Evolutionary conservation across 2,329 filamentous ascomycete genomes (phyloP).

Genomic region (Penicillium sp.): DNA sequence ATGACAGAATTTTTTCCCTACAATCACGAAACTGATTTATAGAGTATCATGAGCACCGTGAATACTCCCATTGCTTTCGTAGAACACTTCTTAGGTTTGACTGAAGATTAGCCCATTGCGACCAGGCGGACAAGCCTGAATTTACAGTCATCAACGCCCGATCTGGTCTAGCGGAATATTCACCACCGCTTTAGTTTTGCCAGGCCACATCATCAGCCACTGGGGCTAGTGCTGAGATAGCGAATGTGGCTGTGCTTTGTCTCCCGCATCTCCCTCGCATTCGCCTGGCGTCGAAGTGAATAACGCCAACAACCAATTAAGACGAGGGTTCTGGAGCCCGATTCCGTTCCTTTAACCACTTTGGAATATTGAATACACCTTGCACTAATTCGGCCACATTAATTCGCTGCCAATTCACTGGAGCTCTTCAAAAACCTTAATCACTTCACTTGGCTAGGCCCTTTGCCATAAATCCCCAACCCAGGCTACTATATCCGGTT

Average conservation of each 20-base stretch:
- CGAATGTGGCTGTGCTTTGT: conserved; percentile 4
- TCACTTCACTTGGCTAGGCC: background rate
- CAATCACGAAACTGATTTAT: background rate
- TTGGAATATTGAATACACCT: no score
- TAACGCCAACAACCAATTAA: background rate
- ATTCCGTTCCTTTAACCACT: background rate
- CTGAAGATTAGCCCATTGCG: no score
- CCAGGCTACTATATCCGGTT: background rate
- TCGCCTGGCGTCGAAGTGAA: background rate
- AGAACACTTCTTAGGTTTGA: no score
- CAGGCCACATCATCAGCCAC: background rate
- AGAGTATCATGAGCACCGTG: background rate
- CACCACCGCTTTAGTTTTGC: background rate
- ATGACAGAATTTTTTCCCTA: background rate
- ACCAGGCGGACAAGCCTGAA: background rate
- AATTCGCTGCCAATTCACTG: background rate
- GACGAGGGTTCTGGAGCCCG: background rate
- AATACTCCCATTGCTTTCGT: no score
- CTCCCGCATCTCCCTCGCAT: conserved; percentile 7
- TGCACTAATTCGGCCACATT: background rate
- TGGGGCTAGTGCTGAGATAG: background rate
- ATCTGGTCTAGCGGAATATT: background rate
- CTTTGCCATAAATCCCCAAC: background rate
- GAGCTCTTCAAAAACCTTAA: background rate
- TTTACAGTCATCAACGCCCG: background rate